A percentile compares a stretch with the other conserved stretches of the same genome.
These are phyloP conservation scores for Juglanconis juglandina DNA, from an alignment of 2,329 filamentous ascomycete species.

Conservation along the genomic window DNA sequence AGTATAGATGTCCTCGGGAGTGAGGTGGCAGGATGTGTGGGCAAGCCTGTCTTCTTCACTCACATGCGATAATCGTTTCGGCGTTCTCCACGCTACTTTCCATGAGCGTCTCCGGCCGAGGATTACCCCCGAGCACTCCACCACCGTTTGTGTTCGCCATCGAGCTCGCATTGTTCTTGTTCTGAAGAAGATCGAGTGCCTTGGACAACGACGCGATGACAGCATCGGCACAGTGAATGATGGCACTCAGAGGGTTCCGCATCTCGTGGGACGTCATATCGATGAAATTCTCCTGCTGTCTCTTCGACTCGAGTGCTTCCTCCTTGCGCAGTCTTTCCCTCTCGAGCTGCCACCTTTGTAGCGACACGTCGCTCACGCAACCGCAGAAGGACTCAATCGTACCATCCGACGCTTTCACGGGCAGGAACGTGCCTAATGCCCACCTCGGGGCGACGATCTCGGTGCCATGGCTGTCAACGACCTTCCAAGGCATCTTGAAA, in stretches of 20 bases:
- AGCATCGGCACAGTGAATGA: conserved; percentile 70
- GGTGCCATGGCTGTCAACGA: conserved; percentile 43
- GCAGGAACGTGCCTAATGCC: conserved; percentile 49
- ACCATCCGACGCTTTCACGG: conserved; percentile 44
- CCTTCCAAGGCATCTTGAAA: conserved; percentile 44
- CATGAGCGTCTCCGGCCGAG: conserved; percentile 38
- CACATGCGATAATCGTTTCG: conserved; percentile 71
- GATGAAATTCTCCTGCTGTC: conserved; percentile 78
- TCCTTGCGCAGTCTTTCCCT: conserved; percentile 48
- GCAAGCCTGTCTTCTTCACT: background rate
- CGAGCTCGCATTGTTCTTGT: conserved; percentile 5
- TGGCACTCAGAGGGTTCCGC: conserved; percentile 70
- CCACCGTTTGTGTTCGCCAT: background rate
- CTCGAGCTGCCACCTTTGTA: conserved; percentile 50
- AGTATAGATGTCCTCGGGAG: background rate
- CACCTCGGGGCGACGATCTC: conserved; percentile 43
- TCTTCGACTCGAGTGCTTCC: conserved; percentile 56
- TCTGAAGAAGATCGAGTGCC: conserved; percentile 36
- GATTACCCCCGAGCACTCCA: conserved; percentile 19
- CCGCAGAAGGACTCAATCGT: conserved; percentile 47
- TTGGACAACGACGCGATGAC: conserved; percentile 52
- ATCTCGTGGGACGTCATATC: conserved; percentile 73
- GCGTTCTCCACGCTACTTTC: conserved; percentile 66
- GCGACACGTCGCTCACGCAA: conserved; percentile 46
- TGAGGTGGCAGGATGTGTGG: background rate